Evolutionary conservation across 345 rosid genomes (phyloP).

Genomic region (Gossypium rotundifolium): DNA sequence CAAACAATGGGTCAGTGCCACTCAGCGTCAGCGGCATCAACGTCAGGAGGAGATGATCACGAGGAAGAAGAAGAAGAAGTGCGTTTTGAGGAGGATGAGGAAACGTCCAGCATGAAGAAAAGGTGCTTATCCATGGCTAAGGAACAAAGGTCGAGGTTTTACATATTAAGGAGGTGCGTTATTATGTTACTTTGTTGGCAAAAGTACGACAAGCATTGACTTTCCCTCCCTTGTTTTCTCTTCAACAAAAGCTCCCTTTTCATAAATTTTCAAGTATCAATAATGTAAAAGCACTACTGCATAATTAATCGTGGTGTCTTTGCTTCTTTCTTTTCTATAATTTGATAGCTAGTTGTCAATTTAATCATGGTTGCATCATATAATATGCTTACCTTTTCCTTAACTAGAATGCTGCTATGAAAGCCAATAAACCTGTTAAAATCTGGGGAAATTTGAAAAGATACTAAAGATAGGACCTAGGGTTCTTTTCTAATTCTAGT

Average conservation of each 20-base stretch:
- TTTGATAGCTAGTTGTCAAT: background rate
- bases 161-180: slow-evolving; percentile 25
- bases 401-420: background rate
- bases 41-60: slow-evolving; percentile 5
- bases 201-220: slow-evolving; percentile 21
- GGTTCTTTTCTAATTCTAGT: background rate
- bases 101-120: slow-evolving; percentile 18
- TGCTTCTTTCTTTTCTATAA: background rate
- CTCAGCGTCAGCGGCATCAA: slow-evolving; percentile 6
- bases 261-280: background rate
- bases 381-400: background rate
- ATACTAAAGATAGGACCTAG: background rate
- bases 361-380: background rate
- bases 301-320: background rate
- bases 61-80: background rate
- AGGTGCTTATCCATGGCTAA: slow-evolving; percentile 21
- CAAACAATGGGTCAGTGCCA: slow-evolving; percentile 17
- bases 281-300: background rate
- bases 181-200: slow-evolving; percentile 28
- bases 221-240: background rate
- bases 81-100: background rate
- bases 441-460: background rate
- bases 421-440: background rate
- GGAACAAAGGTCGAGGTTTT: slow-evolving; percentile 26
- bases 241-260: background rate